These are phyloP conservation scores for Leishmania braziliensis DNA, from an alignment of 208 protist species.

Conservation along the genomic window DNA sequence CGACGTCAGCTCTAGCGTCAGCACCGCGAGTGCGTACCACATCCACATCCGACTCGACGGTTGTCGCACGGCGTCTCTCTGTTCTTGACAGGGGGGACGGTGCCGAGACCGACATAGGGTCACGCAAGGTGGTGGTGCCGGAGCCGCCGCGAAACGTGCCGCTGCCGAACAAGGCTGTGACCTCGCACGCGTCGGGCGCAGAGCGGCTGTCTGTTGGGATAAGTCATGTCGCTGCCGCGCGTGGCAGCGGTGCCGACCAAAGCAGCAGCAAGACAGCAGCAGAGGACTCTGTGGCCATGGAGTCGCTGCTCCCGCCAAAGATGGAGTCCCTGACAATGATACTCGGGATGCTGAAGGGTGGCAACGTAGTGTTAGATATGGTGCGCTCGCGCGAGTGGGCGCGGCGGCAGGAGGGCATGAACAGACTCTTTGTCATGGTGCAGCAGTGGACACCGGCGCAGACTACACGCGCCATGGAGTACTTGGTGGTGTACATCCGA, in stretches of 20 bases:
- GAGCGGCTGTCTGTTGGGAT: neutral
- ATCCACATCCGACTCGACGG: neutral
- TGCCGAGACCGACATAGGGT: neutral
- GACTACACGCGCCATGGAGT: conserved; percentile 50
- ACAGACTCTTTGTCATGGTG: conserved; percentile 51
- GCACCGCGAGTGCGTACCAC: conserved; percentile 5
- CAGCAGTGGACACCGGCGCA: conserved; percentile 55
- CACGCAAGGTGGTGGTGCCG: neutral
- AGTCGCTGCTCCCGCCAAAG: conserved; percentile 72
- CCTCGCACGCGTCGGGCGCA: neutral
- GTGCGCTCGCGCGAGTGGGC: conserved; percentile 82
- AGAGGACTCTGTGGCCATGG: conserved; percentile 70
- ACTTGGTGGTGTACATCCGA: conserved; percentile 70
- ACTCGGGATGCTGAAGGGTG: conserved; percentile 59
- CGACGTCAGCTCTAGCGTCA: neutral
- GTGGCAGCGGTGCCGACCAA: neutral
- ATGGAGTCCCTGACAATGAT: conserved; percentile 64
- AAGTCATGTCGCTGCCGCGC: neutral
- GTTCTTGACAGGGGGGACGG: neutral
- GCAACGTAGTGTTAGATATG: conserved; percentile 54
- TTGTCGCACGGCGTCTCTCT: conserved; percentile 17
- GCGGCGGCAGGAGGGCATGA: conserved; percentile 64
- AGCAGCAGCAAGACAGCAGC: conserved; percentile 5
- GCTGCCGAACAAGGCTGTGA: neutral
- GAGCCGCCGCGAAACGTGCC: conserved; percentile 6